These are phyloP conservation scores for Botryococcus braunii DNA, from an alignment of 163 green algal species.

Conservation along the genomic window DNA sequence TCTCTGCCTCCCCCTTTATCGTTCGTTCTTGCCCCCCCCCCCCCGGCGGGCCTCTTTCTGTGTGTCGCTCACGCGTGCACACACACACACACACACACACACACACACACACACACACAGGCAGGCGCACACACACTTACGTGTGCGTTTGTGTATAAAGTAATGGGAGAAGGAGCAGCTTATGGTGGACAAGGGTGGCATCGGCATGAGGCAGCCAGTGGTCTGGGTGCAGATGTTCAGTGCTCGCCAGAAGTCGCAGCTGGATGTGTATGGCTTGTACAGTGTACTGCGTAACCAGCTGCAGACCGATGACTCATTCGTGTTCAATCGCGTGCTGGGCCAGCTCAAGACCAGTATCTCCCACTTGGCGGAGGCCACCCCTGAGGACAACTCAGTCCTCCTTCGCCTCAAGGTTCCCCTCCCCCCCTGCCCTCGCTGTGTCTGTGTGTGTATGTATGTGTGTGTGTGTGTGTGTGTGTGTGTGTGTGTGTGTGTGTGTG, in stretches of 20 bases:
- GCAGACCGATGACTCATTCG: constrained; percentile 43
- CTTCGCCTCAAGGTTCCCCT: constrained; percentile 1
- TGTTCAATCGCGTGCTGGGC: constrained; percentile 31
- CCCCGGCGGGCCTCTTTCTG: no score
- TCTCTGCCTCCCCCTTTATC: no score
- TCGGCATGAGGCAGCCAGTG: no score
- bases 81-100: no score
- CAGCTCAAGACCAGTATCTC: constrained; percentile 28
- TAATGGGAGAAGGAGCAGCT: no score
- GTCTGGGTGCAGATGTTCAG: constrained; percentile 39
- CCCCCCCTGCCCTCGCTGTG: neutral
- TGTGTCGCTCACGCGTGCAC: no score
- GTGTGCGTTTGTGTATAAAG: no score
- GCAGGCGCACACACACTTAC: no score
- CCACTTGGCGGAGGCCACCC: constrained; percentile 21
- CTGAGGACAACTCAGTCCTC: constrained; percentile 22
- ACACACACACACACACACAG: no score
- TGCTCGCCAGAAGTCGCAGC: constrained; percentile 17
- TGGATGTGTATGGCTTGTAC: constrained; percentile 42
- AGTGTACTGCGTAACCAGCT: constrained; percentile 33
- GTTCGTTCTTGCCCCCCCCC: no score
- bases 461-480: neutral
- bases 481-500: neutral
- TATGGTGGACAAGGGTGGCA: no score
- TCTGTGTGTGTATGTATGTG: neutral